phyloP scores from a whole-genome alignment of 352 stramenopile genomes.

The Phytophthora aleatoria region DNA sequence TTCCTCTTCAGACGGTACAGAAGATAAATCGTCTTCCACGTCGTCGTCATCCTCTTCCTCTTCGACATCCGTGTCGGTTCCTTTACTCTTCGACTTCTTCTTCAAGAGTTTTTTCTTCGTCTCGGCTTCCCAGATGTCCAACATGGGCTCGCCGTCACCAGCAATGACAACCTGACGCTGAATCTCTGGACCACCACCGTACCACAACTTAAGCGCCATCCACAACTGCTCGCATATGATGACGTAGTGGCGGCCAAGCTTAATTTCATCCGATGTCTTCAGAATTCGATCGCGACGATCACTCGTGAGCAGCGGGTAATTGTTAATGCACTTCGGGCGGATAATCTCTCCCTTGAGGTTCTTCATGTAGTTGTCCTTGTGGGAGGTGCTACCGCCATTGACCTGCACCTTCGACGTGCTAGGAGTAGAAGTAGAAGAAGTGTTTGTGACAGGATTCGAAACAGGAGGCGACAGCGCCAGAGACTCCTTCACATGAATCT shows the following conservation, averaged over 20 bases:
- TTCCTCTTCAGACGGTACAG: conserved; percentile 59
- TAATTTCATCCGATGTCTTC: conserved; percentile 76
- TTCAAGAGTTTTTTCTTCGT: conserved; percentile 55
- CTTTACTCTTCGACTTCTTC: conserved; percentile 52
- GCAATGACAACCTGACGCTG: conserved; percentile 80
- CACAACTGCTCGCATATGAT: conserved; percentile 89
- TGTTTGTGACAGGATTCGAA: conserved; percentile 16
- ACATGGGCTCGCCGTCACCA: conserved; percentile 55
- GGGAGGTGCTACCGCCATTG: conserved; percentile 27
- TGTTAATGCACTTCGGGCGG: conserved; percentile 85
- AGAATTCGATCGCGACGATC: conserved; percentile 76
- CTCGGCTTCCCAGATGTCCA: conserved; percentile 84
- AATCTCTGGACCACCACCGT: conserved; percentile 89
- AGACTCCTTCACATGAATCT: conserved; percentile 43
- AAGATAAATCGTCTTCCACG: conserved; percentile 38
- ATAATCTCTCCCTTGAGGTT: conserved; percentile 83
- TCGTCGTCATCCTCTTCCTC: conserved; percentile 48
- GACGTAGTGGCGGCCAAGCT: conserved; percentile 82
- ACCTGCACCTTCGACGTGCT: conserved; percentile 45
- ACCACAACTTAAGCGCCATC: conserved; percentile 92
- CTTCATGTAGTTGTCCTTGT: conserved; percentile 73
- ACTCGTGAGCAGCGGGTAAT: conserved; percentile 73
- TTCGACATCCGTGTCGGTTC: conserved; percentile 34
- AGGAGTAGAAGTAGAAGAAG: conserved; percentile 34
- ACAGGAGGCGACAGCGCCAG: conserved; percentile 27